These are phyloP conservation scores for Thuja plicata DNA, from an alignment of 83 land plant genomes.

Conservation along the genomic window DNA sequence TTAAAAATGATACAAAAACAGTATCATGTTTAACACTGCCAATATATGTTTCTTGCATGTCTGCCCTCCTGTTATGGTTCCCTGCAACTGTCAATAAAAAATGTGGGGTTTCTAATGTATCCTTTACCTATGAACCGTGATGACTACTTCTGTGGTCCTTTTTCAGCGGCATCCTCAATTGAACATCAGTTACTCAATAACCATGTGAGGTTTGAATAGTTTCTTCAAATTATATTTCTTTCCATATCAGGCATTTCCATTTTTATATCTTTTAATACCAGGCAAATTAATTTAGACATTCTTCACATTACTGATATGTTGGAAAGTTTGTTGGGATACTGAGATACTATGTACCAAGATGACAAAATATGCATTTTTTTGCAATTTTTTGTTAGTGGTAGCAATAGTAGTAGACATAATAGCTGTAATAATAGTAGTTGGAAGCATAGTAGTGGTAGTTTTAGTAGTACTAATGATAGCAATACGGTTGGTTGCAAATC, in stretches of 20 bases:
- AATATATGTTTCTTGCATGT: not conserved
- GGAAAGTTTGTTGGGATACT: not conserved
- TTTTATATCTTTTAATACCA: not conserved
- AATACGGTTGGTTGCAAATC: not conserved
- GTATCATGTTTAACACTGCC: not conserved
- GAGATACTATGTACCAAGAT: not conserved
- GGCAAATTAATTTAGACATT: not conserved
- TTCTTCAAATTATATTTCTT: not conserved
- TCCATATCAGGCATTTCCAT: not conserved
- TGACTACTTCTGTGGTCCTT: not conserved
- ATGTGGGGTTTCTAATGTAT: not conserved
- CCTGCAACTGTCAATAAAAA: not conserved
- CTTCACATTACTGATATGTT: not conserved
- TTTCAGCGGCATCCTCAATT: not conserved
- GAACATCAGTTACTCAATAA: not conserved
- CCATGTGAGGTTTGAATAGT: not conserved
- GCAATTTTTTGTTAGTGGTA: not conserved
- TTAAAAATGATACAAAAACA: not conserved
- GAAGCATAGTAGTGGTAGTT: no score
- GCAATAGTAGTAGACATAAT: not conserved
- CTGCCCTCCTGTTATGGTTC: not conserved
- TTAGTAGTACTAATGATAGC: not conserved
- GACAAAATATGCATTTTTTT: not conserved
- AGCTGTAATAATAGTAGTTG: not conserved
- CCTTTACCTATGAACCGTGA: not conserved